These are phyloP conservation scores for Colletotrichum sp. DNA, from an alignment of 2,329 filamentous ascomycete genomes.

Conservation along the genomic window DNA sequence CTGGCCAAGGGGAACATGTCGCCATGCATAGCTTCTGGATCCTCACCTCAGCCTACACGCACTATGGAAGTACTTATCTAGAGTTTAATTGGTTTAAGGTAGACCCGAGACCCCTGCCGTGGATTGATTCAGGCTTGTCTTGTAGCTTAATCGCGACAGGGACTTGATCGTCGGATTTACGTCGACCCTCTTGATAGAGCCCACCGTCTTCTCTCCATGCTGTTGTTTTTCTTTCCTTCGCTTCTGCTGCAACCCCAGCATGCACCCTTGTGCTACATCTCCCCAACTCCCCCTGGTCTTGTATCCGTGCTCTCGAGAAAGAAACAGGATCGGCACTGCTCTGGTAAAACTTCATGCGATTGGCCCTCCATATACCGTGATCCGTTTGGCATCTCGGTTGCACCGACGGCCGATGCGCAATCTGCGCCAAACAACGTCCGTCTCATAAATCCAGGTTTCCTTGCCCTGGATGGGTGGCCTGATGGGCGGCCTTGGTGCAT, in stretches of 20 bases:
- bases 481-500: neutral
- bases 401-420: conserved; percentile 2
- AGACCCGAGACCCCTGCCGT: neutral
- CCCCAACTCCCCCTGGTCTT: neutral
- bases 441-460: neutral
- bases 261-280: neutral
- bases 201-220: neutral
- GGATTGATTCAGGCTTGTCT: neutral
- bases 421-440: neutral
- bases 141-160: neutral
- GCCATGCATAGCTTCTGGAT: neutral
- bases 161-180: neutral
- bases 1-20: neutral
- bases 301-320: neutral
- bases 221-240: neutral
- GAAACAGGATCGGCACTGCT: neutral
- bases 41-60: neutral
- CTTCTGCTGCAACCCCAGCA: neutral
- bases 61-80: neutral
- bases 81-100: neutral
- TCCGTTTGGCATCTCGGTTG: neutral
- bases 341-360: neutral
- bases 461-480: neutral
- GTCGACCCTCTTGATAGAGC: neutral
- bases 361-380: neutral